Base-by-base conservation (phyloP, 2,329 filamentous ascomycete species). In the Verticillium klebahnii region DNA sequence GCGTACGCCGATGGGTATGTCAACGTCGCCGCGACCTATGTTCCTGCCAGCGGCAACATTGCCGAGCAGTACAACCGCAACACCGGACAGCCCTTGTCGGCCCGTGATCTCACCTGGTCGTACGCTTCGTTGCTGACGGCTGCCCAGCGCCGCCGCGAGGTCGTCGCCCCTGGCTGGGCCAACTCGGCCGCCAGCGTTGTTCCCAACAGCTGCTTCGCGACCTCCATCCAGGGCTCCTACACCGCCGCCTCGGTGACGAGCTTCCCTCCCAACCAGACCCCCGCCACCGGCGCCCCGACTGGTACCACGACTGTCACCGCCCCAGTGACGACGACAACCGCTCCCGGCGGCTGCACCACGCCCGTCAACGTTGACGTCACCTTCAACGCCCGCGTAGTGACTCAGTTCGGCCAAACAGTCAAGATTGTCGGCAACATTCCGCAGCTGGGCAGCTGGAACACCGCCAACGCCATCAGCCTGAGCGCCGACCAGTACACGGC, bases 61-160 rank as follows among this genome's bases (percentile, higher is more conserved):
- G 78, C 86, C 1, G 89, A 92, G 76, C 89, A 92, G 71, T 92
- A 84, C 68, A 80, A 83, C 66, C 82, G 82, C 67, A 73, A 75
- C 61, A 75, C 71, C 54, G 87, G 83, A 34, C 65, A 69, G 0
- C 86, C 85, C 1, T 75, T 88, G 4, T 90, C 87, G 1, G 89
- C 89, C 1, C 75, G 77, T 19, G 86, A 92, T 65, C 76, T 92
- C 32, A 91, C 89, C 3, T 92, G 89, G 89, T 90, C 88, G 0
- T 91, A 91, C 66, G 87, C 88, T 1, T 82, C 88, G 0, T 88
- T 92, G 72, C 75, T 92, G 56, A 89, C 88, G 0, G 83, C 84
- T n/a, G 75, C 78, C 29, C 80, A 80, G 52, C 82, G 87, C 40
- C 82, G 87, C 56, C 80, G 80, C 56, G 81, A 80, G 23, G 68